phyloP scores from a whole-genome alignment of 306 rosid genomes.

The Quercus dentata region DNA sequence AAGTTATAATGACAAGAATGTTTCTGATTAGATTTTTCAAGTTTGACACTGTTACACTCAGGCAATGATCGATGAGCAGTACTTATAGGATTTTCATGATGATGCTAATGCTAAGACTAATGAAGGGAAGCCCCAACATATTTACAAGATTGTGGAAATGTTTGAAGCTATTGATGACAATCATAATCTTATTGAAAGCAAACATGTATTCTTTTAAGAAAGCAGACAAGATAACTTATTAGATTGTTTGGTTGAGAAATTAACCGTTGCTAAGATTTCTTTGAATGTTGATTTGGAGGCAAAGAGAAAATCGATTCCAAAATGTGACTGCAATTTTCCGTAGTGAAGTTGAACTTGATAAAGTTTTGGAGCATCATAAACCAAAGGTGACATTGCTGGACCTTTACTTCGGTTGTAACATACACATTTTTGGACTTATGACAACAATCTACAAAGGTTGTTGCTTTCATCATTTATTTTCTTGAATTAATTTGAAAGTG shows the following conservation, averaged over 20 bases:
- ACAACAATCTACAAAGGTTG: no score
- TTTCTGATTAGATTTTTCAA: slow-evolving; percentile 26
- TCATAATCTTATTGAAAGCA: slow-evolving; percentile 42
- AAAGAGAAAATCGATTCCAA: no score
- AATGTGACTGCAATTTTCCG: no score
- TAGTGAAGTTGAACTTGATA: no score
- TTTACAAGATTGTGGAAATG: slow-evolving; percentile 67
- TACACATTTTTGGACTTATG: no score
- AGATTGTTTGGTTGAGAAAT: slow-evolving; percentile 50
- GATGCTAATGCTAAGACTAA: slow-evolving; percentile 71
- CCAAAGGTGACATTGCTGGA: slow-evolving; percentile 38
- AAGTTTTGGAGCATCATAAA: no score
- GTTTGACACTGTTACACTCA: slow-evolving; percentile 42
- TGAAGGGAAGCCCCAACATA: slow-evolving; percentile 31
- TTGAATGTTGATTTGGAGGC: slow-evolving; percentile 30
- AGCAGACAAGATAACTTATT: slow-evolving; percentile 56
- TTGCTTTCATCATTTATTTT: no score
- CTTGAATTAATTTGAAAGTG: neutral
- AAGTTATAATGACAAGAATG: slow-evolving; percentile 6
- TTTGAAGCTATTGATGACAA: slow-evolving; percentile 54
- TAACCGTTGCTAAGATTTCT: slow-evolving; percentile 30
- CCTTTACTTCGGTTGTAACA: slow-evolving; percentile 68
- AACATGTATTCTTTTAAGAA: slow-evolving; percentile 73
- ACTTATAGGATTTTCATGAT: slow-evolving; percentile 43
- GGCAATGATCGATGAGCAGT: slow-evolving; percentile 48